These are phyloP conservation scores for Saccharum hybrid DNA, from an alignment of 202 grass and related monocot species.

Conservation along the genomic window DNA sequence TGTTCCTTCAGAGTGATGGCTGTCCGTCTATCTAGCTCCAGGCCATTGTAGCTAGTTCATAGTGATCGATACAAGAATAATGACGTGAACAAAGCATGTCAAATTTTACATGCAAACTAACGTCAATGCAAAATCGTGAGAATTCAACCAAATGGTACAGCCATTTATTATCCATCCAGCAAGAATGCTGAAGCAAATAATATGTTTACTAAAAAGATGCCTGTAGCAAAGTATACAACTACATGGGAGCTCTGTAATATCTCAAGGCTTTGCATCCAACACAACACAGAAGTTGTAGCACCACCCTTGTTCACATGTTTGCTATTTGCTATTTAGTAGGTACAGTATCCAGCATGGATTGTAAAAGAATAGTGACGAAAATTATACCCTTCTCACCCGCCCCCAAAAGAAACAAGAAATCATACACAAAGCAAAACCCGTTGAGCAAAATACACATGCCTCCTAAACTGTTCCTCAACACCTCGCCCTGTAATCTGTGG, in stretches of 20 bases:
- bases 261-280: conserved; percentile 35
- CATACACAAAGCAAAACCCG: conserved; percentile 54
- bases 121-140: no score
- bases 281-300: conserved; percentile 49
- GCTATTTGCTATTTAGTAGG: conserved; percentile 50
- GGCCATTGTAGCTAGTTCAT: background rate
- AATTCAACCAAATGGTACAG: conserved; percentile 46
- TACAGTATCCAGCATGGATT: conserved; percentile 64
- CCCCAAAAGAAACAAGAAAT: conserved; percentile 47
- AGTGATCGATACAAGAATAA: background rate
- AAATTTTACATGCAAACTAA: background rate
- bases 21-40: background rate
- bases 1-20: background rate
- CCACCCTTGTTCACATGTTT: conserved; percentile 15
- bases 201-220: conserved; percentile 42
- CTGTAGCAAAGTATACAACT: conserved; percentile 57
- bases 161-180: conserved; percentile 70
- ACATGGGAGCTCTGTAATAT: conserved; percentile 43
- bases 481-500: background rate
- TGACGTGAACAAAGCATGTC: background rate
- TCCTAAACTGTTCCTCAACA: conserved; percentile 38
- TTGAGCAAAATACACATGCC: conserved; percentile 43
- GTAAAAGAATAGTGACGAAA: conserved; percentile 61
- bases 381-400: conserved; percentile 46
- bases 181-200: conserved; percentile 66